These are phyloP conservation scores for Puccinia brachypodii DNA, from an alignment of 1,284 basidiomycete species.

Conservation along the genomic window DNA sequence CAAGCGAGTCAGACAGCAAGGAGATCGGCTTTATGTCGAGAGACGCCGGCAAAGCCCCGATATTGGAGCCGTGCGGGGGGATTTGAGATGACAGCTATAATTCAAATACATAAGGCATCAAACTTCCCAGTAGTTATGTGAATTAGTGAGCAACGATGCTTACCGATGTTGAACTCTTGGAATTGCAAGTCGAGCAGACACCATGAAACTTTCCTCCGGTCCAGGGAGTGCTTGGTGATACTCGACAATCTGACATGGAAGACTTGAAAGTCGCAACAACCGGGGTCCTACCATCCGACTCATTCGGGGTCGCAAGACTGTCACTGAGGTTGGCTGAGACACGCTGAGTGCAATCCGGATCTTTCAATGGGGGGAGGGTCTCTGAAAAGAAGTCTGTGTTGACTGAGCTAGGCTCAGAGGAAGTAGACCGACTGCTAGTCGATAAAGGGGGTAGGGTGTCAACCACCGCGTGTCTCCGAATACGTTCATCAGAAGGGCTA, in stretches of 20 bases:
- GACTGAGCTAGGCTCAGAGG: conserved; percentile 6
- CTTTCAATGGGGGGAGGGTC: not conserved
- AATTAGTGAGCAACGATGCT: not conserved
- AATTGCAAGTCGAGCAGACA: not conserved
- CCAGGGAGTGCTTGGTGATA: not conserved
- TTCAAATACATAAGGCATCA: too few relatives aligned
- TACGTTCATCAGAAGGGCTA: not conserved
- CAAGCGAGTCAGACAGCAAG: not conserved
- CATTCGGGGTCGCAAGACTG: not conserved
- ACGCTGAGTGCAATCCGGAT: not conserved
- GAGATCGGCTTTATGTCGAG: not conserved
- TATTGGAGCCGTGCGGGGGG: not conserved
- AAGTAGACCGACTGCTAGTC: not conserved
- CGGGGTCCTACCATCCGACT: not conserved
- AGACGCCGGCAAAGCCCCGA: not conserved
- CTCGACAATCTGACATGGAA: not conserved
- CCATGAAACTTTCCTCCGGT: not conserved
- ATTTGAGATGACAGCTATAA: too few relatives aligned
- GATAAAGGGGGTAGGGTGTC: not conserved
- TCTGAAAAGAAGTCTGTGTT: not conserved
- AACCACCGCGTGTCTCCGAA: not conserved
- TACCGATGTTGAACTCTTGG: not conserved
- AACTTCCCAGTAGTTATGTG: too few relatives aligned
- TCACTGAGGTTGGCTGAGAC: not conserved
- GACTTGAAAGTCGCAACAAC: not conserved